Conservation (phyloP, 441 rosid genomes). For the Pelargonium myrrhifolium region DNA sequence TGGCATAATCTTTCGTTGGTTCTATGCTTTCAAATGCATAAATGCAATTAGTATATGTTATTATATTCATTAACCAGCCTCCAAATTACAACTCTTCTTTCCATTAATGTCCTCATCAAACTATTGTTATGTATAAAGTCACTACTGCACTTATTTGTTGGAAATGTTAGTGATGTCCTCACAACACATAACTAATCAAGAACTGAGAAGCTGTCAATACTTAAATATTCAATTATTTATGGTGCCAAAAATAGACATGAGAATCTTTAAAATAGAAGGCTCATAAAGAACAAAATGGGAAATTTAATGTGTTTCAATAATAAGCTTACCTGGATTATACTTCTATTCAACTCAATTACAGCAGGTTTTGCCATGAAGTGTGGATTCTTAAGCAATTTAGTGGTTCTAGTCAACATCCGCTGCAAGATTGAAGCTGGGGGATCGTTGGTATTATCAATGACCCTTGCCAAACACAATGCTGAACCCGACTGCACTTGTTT, state of each 20-base stretch:
- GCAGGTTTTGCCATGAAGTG: slow-evolving; percentile 88
- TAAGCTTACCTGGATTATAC: slow-evolving; percentile 55
- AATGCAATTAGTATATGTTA: too few relatives aligned
- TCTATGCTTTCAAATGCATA: too few relatives aligned
- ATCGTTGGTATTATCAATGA: slow-evolving; percentile 46
- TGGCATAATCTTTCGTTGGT: too few relatives aligned
- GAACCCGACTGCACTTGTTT: slow-evolving; percentile 79
- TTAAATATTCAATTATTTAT: neutral
- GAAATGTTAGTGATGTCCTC: neutral
- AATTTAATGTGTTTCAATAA: slow-evolving; percentile 6
- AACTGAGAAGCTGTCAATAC: neutral
- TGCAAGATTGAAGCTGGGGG: slow-evolving; percentile 68
- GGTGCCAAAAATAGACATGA: neutral
- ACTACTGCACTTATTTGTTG: too few relatives aligned
- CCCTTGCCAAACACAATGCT: slow-evolving; percentile 76
- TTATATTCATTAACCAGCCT: too few relatives aligned
- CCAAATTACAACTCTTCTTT: too few relatives aligned
- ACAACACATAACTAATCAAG: neutral
- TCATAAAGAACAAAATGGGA: neutral
- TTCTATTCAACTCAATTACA: slow-evolving; percentile 61
- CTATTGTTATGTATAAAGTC: too few relatives aligned
- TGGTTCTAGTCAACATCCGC: slow-evolving; percentile 59
- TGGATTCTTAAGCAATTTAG: slow-evolving; percentile 67
- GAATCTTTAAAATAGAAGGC: neutral
- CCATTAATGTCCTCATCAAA: too few relatives aligned